Percentiles rank a stretch among this genome's conserved stretches.
These are phyloP conservation scores for Wallacemonas rigidus DNA, from an alignment of 208 protist species.

Conservation along the genomic window DNA sequence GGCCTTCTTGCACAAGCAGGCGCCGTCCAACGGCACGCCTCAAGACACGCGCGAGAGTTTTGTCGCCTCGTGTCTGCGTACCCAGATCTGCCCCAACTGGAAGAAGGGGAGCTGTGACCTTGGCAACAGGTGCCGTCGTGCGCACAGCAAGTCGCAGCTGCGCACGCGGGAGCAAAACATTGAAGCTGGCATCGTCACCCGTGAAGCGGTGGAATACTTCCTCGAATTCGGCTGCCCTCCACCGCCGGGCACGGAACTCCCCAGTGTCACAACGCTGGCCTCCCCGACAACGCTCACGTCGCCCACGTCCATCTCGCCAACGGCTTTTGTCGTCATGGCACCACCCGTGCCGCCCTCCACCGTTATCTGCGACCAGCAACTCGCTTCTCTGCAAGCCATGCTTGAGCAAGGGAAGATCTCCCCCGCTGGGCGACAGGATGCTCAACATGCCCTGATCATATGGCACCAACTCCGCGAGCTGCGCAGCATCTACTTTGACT, in stretches of 20 bases:
- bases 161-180: conserved; percentile 17
- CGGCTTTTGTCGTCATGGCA: neutral
- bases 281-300: neutral
- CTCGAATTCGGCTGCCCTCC: conserved; percentile 7
- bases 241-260: neutral
- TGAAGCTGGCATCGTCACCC: conserved; percentile 11
- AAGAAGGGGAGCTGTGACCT: conserved; percentile 17
- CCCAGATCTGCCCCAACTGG: conserved; percentile 10
- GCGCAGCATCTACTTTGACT: conserved; percentile 6
- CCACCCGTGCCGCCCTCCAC: neutral
- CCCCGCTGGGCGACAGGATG: neutral
- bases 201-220: conserved; percentile 12
- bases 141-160: conserved; percentile 10
- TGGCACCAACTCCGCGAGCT: conserved; percentile 13
- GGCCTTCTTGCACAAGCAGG: neutral
- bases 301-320: neutral
- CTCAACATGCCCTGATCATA: neutral
- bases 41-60: conserved; percentile 17
- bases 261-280: neutral
- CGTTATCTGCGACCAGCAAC: neutral
- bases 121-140: conserved; percentile 12
- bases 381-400: neutral
- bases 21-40: neutral
- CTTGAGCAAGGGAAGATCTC: conserved; percentile 2
- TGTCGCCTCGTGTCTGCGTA: conserved; percentile 12